Evolutionary conservation across 768 basidiomycete species (phyloP), one percentile per base, ranked within the genome.

Genomic region (Lactarius pseudohatsudake): DNA sequence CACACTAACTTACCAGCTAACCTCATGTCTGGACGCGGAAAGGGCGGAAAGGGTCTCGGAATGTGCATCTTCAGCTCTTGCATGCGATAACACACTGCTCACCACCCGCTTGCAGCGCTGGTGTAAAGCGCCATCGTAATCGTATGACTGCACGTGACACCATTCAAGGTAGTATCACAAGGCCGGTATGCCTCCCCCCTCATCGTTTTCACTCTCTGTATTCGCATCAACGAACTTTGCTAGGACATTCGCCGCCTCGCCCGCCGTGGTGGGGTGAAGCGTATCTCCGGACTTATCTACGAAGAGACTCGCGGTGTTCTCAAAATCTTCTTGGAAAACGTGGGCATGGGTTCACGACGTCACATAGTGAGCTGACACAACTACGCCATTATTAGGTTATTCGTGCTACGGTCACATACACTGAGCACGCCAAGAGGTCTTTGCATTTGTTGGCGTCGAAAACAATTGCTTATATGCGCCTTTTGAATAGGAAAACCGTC

Each of bases 241-340:
- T 32, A 60, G 69, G 80, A 81, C 32, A 82, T 82, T 74, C 79
- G 81, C 70, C 83, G 84, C 80, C 81, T 86, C 64, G 84, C 84
- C 60, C 82, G 84, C 72, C 81, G 85, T 79, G 84, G 85, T 73
- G 85, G 86, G 82, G 85, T 87, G 76, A 87, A 87, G 82, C 82
- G 81, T 81, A 82, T 83, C 76, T 81, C 79, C 36, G 81, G 81
- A 59, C 76, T 84, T 62, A 85, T 86, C 76, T 85, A 87, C 79
- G 85, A 86, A 76, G 85, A 87, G 79, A 87, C 85, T 66, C 84
- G 86, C 69, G 84, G 85, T 77, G 85, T 85, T 53, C 80, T 86
- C 72, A 86, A 85, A 81, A 83, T 84, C 76, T 86, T 84, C 82
- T 76, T 84, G 56, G 82, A 83, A 78, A 81, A 78, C 59, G 78